phyloP scores from a whole-genome alignment of 495 filamentous ascomycete species.

The Penicillium chermesinum region DNA sequence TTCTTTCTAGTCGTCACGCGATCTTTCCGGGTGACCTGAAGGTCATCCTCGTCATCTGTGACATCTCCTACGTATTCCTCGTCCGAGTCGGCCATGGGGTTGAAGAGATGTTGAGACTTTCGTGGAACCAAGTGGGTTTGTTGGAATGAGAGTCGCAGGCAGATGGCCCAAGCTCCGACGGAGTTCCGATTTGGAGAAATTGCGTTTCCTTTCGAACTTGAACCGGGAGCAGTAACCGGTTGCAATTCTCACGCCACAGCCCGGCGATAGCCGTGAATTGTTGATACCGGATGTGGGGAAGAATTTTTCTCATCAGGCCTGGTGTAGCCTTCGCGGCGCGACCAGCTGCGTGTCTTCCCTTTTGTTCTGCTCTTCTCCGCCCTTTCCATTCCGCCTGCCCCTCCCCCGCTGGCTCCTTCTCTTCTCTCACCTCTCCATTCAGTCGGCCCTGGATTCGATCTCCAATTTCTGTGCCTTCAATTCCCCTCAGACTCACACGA shows the following conservation, averaged over 20 bases:
- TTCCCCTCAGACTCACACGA: conserved; percentile 16
- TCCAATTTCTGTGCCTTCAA: conserved; percentile 9
- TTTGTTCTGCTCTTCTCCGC: conserved; percentile 6
- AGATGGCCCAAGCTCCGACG: conserved; percentile 62
- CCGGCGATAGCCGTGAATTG: conserved; percentile 27
- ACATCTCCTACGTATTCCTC: conserved; percentile 75
- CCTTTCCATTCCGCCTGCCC: conserved; percentile 11
- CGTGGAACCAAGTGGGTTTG: conserved; percentile 3
- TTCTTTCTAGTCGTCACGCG: conserved; percentile 37
- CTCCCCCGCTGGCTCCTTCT: conserved; percentile 23
- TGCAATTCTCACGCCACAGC: neutral
- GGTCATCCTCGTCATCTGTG: conserved; percentile 83
- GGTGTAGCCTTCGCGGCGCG: conserved; percentile 21
- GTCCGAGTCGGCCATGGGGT: conserved; percentile 55
- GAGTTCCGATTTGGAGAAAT: conserved; percentile 21
- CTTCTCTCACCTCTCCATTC: conserved; percentile 21
- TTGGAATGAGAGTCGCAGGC: conserved; percentile 51
- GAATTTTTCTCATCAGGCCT: conserved; percentile 32
- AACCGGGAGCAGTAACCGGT: neutral
- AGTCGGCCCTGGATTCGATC: conserved; percentile 20
- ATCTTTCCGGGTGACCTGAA: conserved; percentile 42
- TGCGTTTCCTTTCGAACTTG: conserved; percentile 6
- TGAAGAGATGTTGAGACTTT: too few species aligned
- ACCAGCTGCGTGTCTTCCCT: conserved; percentile 7
- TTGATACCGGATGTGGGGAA: conserved; percentile 35